Percentiles rank a stretch among this genome's conserved stretches.
phyloP scores from a whole-genome alignment of 2,329 filamentous ascomycete species.

The Ophiostoma piceae region DNA sequence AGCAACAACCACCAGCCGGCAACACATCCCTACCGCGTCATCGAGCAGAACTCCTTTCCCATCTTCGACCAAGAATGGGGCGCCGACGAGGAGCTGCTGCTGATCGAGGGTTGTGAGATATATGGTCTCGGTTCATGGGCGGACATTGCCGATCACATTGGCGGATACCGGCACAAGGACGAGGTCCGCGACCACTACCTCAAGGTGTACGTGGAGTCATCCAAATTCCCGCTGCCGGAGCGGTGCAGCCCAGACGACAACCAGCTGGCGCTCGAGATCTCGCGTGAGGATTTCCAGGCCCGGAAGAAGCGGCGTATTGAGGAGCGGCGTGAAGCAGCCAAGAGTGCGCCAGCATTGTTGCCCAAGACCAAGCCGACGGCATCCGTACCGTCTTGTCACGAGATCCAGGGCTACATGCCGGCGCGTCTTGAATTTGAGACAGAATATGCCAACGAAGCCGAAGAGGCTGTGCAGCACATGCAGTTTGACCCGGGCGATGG shows the following conservation, averaged over 20 bases:
- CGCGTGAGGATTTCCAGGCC: conserved; percentile 87
- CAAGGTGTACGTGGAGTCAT: conserved; percentile 76
- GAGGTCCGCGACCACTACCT: conserved; percentile 95
- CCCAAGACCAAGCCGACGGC: conserved; percentile 95
- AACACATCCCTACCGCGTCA: conserved; percentile 84
- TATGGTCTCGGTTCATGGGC: conserved; percentile 97
- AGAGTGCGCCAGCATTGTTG: conserved; percentile 73
- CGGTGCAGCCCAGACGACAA: conserved; percentile 78
- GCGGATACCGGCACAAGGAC: conserved; percentile 87
- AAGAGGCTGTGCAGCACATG: conserved; percentile 97
- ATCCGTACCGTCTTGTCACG: conserved; percentile 91
- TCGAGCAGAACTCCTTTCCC: conserved; percentile 96
- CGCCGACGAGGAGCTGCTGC: conserved; percentile 88
- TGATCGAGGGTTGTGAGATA: conserved; percentile 90
- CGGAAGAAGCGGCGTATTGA: conserved; percentile 92
- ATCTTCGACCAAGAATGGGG: conserved; percentile 96
- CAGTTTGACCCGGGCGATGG: conserved; percentile 96
- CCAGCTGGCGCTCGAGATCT: conserved; percentile 70
- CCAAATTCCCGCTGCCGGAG: conserved; percentile 79
- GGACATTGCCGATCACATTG: conserved; percentile 96
- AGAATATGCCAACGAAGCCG: conserved; percentile 94
- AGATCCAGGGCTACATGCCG: conserved; percentile 98
- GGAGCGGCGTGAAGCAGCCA: conserved; percentile 78
- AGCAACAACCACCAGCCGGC: conserved; percentile 81
- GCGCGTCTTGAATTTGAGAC: conserved; percentile 96